phyloP scores from a whole-genome alignment of 2,329 filamentous ascomycete genomes.

The Cercospora zeina region DNA sequence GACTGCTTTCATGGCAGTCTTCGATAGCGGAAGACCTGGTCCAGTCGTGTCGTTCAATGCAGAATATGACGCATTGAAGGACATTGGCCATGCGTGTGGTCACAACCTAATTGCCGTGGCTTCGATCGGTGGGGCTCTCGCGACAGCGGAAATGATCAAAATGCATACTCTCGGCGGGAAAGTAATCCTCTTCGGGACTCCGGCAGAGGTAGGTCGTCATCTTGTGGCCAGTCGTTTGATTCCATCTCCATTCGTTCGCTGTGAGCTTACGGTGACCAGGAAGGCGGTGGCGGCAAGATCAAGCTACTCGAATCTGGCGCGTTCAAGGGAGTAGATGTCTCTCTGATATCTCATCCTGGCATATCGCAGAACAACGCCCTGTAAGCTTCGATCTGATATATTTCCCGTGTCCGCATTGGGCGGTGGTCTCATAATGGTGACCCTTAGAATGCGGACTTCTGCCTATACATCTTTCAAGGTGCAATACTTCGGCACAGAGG shows the following conservation, averaged over 20 bases:
- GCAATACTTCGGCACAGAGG: conserved; percentile 50
- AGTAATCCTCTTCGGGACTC: conserved; percentile 48
- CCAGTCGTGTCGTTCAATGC: conserved; percentile 46
- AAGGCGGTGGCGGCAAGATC: conserved; percentile 44
- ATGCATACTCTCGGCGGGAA: conserved; percentile 40
- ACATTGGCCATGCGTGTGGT: conserved; percentile 49
- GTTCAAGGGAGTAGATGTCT: conserved; percentile 45
- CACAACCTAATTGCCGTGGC: conserved; percentile 50
- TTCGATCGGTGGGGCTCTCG: conserved; percentile 44
- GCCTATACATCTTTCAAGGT: conserved; percentile 52
- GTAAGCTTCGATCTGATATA: not conserved
- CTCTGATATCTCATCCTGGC: conserved; percentile 42
- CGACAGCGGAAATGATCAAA: conserved; percentile 39
- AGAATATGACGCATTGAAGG: conserved; percentile 45
- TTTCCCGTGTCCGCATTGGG: not conserved
- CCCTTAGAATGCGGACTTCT: conserved; percentile 52
- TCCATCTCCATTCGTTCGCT: not conserved
- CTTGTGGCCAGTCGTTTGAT: not conserved
- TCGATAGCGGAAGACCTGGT: conserved; percentile 45
- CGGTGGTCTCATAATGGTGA: not conserved
- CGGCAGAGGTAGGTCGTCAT: conserved; percentile 42
- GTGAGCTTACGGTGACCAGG: conserved; percentile 17
- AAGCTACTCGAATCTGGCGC: conserved; percentile 48
- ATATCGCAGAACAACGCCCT: conserved; percentile 42
- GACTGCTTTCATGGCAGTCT: conserved; percentile 57